phyloP scores from a whole-genome alignment of 169 alveolate species.

The Babesia bigemina region DNA sequence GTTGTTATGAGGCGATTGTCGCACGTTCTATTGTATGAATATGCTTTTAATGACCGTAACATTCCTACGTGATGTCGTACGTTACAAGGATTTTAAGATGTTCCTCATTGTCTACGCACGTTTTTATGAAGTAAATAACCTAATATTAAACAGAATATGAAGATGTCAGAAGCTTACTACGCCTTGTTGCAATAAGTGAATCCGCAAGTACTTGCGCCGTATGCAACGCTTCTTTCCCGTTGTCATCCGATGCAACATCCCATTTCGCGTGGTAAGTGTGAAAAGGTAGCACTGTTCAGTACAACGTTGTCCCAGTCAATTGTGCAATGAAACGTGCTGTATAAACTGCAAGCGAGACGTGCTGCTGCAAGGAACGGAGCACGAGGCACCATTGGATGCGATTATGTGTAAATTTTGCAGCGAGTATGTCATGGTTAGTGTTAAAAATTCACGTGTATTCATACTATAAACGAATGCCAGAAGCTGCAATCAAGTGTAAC shows the following conservation, averaged over 20 bases:
- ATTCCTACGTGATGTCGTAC: no score
- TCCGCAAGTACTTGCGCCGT: conserved; percentile 32
- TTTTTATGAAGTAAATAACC: background rate
- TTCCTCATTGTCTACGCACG: no score
- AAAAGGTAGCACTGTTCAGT: no score
- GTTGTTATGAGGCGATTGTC: no score
- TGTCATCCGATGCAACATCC: background rate
- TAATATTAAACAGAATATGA: conserved; percentile 37
- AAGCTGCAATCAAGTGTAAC: background rate
- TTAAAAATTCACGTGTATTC: background rate
- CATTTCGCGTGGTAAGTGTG: conserved; percentile 61
- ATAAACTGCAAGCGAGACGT: conserved; percentile 27
- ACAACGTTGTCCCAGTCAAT: conserved; percentile 26
- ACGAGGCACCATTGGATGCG: background rate
- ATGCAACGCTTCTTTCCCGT: conserved; percentile 11
- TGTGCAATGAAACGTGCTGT: conserved; percentile 64
- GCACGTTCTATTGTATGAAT: no score
- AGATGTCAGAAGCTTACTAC: conserved; percentile 46
- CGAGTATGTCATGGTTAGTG: conserved; percentile 42
- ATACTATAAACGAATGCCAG: background rate
- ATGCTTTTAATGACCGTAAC: no score
- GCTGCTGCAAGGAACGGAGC: conserved; percentile 2
- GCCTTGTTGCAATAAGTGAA: conserved; percentile 33
- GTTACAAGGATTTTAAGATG: no score
- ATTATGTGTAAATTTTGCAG: conserved; percentile 32